Evolutionary conservation across 805 yeast genomes (phyloP).

Genomic region (Allodekkera sacchari): DNA sequence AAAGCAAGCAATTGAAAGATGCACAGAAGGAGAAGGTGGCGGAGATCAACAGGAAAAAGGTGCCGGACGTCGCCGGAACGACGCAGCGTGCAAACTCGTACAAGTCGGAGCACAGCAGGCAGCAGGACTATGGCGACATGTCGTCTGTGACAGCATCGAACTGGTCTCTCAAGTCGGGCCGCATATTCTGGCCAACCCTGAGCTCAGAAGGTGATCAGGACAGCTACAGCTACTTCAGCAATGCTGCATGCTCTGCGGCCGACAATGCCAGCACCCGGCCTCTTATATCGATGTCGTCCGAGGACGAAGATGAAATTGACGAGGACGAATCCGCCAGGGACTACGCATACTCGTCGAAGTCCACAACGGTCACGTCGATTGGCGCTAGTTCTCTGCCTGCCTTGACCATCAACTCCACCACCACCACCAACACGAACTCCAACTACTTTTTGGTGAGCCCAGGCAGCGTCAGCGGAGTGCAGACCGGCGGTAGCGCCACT

Average conservation of each 20-base stretch:
- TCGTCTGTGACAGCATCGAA: constrained; percentile 1
- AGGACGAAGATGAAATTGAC: constrained; percentile 8
- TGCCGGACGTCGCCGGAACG: too few relatives aligned
- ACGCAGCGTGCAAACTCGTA: constrained; percentile 1
- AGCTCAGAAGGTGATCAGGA: constrained; percentile 5
- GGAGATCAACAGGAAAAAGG: too few relatives aligned
- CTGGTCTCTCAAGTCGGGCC: constrained; percentile 4
- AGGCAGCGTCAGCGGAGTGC: background rate
- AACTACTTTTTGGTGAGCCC: too few relatives aligned
- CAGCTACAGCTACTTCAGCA: constrained; percentile 11
- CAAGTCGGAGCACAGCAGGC: background rate
- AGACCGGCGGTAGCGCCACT: background rate
- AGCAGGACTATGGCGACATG: constrained; percentile 1
- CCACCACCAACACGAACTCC: constrained; percentile 1
- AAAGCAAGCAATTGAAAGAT: constrained; percentile 1
- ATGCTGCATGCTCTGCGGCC: constrained; percentile 10
- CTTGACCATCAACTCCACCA: too few relatives aligned
- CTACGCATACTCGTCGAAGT: constrained; percentile 14
- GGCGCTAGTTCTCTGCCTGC: constrained; percentile 27
- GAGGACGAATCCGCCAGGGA: background rate
- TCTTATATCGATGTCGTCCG: constrained; percentile 35
- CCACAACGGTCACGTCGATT: constrained; percentile 43
- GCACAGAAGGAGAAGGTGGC: background rate
- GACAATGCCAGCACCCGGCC: constrained; percentile 41
- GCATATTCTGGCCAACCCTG: constrained; percentile 1